phyloP scores from a whole-genome alignment of 2,329 filamentous ascomycete species.

The Trichophyton benhamiae region DNA sequence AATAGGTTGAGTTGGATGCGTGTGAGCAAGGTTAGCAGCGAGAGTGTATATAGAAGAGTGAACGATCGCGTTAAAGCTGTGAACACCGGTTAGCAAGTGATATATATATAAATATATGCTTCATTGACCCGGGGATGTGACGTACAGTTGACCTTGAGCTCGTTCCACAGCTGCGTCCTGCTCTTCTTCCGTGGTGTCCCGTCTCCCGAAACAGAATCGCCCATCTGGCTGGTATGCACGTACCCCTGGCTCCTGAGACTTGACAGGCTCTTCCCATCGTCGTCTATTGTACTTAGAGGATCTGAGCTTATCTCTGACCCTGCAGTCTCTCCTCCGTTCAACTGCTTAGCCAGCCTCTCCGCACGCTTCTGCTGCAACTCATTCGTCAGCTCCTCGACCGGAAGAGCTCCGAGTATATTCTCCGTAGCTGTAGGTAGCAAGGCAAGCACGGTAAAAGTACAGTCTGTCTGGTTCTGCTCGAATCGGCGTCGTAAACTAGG shows the following conservation, averaged over 20 bases:
- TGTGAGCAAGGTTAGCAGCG: slow-evolving; percentile 80
- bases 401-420: slow-evolving; percentile 74
- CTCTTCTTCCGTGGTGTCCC: slow-evolving; percentile 47
- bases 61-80: slow-evolving; percentile 80
- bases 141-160: slow-evolving; percentile 85
- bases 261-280: slow-evolving; percentile 64
- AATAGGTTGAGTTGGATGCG: slow-evolving; percentile 94
- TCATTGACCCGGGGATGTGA: neutral
- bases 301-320: slow-evolving; percentile 46
- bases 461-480: slow-evolving; percentile 98
- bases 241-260: slow-evolving; percentile 73
- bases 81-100: neutral
- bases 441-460: slow-evolving; percentile 93
- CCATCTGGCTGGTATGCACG: slow-evolving; percentile 67
- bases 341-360: slow-evolving; percentile 50
- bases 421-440: slow-evolving; percentile 83
- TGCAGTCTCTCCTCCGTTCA: slow-evolving; percentile 41
- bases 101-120: too few relatives aligned
- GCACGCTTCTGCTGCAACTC: slow-evolving; percentile 91
- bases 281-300: slow-evolving; percentile 61
- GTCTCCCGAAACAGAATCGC: slow-evolving; percentile 42
- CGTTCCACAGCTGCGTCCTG: slow-evolving; percentile 92
- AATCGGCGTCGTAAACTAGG: slow-evolving; percentile 81
- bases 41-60: slow-evolving; percentile 81
- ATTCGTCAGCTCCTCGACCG: slow-evolving; percentile 83